Conservation (phyloP, 2,329 filamentous ascomycete species). For the Neocatenulostroma microsporum region DNA sequence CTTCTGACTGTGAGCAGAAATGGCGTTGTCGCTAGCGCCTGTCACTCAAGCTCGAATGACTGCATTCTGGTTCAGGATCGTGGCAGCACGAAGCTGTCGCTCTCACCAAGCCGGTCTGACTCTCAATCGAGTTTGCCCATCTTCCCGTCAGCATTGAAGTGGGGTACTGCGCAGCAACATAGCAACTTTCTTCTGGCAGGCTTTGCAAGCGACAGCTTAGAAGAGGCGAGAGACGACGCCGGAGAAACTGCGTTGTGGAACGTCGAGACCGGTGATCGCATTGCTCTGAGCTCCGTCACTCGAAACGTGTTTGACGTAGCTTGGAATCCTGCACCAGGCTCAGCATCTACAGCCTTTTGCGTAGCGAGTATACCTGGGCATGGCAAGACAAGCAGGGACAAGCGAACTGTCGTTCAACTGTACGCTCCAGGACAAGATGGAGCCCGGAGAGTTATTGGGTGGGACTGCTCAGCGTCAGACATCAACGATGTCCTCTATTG, state of each 20-base stretch:
- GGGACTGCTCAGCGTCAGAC: slow-evolving; percentile 52
- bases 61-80: slow-evolving; percentile 15
- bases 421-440: slow-evolving; percentile 39
- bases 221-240: slow-evolving; percentile 32
- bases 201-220: slow-evolving; percentile 36
- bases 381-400: slow-evolving; percentile 31
- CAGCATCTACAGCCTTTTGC: slow-evolving; percentile 39
- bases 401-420: slow-evolving; percentile 46
- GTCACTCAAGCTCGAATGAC: slow-evolving; percentile 17
- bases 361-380: slow-evolving; percentile 42
- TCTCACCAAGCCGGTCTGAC: slow-evolving; percentile 17
- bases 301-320: slow-evolving; percentile 52
- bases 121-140: slow-evolving; percentile 23
- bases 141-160: slow-evolving; percentile 41
- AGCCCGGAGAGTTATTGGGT: slow-evolving; percentile 34
- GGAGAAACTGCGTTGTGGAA: slow-evolving; percentile 52
- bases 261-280: slow-evolving; percentile 33
- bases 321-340: slow-evolving; percentile 45
- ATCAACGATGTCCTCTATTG: slow-evolving; percentile 51
- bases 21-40: slow-evolving; percentile 44
- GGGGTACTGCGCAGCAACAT: slow-evolving; percentile 34
- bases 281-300: slow-evolving; percentile 41
- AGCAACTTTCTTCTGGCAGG: slow-evolving; percentile 47
- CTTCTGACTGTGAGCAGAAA: slow-evolving; percentile 41
- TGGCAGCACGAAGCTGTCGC: slow-evolving; percentile 7